Conservation (phyloP, 257 asterid genomes). For the Fraxinus americana region DNA sequence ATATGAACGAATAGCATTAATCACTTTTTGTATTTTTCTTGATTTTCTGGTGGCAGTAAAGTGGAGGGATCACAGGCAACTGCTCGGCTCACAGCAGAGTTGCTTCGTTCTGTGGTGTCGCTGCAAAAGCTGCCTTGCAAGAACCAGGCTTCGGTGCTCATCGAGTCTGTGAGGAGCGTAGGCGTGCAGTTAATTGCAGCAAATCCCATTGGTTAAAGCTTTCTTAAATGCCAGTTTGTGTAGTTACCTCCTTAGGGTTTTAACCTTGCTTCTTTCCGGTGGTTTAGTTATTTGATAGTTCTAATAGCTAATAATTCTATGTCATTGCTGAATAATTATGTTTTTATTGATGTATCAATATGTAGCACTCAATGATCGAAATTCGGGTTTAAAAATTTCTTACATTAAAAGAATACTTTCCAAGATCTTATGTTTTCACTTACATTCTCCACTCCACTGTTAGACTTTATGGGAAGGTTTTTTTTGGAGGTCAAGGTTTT, state of each 20-base stretch:
- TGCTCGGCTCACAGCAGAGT: constrained; percentile 4
- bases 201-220: background rate
- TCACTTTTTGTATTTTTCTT: background rate
- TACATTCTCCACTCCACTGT: too few relatives aligned
- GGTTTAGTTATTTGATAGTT: background rate
- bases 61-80: background rate
- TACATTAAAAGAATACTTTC: too few relatives aligned
- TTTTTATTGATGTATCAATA: too few relatives aligned
- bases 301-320: background rate
- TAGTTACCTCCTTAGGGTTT: too few relatives aligned
- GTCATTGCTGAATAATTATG: too few relatives aligned
- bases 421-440: too few relatives aligned
- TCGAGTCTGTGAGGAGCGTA: background rate
- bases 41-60: background rate
- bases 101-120: background rate
- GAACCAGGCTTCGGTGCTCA: background rate
- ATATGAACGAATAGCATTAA: background rate
- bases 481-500: too few relatives aligned
- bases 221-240: background rate
- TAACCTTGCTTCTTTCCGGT: background rate
- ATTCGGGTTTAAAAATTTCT: too few relatives aligned
- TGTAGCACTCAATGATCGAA: too few relatives aligned
- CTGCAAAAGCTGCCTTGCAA: background rate
- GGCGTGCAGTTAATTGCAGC: constrained; percentile 1
- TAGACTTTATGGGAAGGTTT: too few relatives aligned